Conservation (phyloP, 495 filamentous ascomycete genomes). For the Lineolata rhizophorae region DNA sequence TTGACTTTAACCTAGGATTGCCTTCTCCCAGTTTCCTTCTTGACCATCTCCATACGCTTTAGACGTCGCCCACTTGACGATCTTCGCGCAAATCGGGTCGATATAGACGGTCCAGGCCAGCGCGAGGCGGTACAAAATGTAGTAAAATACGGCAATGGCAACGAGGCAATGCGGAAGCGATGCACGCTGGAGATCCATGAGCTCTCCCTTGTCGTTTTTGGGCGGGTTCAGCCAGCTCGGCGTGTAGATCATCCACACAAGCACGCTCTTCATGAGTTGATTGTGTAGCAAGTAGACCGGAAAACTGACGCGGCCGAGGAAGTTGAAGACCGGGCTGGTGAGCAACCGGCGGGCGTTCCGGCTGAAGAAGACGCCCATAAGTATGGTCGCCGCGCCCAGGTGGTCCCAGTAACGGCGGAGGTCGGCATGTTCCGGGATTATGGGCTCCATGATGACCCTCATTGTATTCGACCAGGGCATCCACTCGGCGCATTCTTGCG, state of each 20-base stretch:
- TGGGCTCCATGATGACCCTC: conserved; percentile 6
- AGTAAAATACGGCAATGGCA: conserved; percentile 11
- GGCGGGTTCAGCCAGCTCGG: conserved; percentile 11
- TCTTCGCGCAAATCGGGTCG: conserved; percentile 10
- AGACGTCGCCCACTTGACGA: conserved; percentile 4
- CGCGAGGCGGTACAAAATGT: conserved; percentile 10
- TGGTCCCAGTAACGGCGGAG: conserved; percentile 13
- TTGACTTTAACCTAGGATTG: no score
- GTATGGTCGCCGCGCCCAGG: conserved; percentile 8
- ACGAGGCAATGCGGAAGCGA: conserved; percentile 8
- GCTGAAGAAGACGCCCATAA: conserved; percentile 12
- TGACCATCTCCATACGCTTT: no score
- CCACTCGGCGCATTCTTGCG: conserved; percentile 8
- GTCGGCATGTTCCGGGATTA: conserved; percentile 8
- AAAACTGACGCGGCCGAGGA: conserved; percentile 13
- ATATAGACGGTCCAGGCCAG: conserved; percentile 9
- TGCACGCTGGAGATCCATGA: conserved; percentile 12
- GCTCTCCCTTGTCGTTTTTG: conserved; percentile 11
- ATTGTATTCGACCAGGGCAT: conserved; percentile 10
- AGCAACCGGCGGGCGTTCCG: conserved; percentile 10
- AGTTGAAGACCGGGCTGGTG: conserved; percentile 12
- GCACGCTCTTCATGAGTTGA: conserved; percentile 11
- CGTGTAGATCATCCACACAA: conserved; percentile 14
- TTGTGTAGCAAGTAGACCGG: conserved; percentile 15
- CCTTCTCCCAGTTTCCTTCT: no score